Percentiles rank a stretch among this genome's conserved stretches.
Evolutionary conservation across 495 filamentous ascomycete genomes (phyloP).

Genomic region (Penicillium dipodomyicola): DNA sequence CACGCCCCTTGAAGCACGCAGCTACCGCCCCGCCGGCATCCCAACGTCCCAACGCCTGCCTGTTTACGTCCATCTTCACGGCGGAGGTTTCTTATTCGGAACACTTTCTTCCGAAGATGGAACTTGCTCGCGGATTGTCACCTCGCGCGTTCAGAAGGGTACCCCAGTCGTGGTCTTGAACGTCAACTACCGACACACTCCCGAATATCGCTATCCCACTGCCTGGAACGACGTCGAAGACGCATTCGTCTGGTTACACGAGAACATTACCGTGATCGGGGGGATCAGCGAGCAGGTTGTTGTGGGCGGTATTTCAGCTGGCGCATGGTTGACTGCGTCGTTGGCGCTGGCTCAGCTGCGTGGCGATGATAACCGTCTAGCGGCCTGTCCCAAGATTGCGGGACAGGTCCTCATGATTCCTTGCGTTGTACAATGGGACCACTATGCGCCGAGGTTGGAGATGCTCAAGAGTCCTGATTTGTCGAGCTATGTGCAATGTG

Average conservation of each 20-base stretch:
- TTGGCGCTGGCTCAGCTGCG: constrained; percentile 33
- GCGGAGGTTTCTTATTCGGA: constrained; percentile 51
- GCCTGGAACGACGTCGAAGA: constrained; percentile 49
- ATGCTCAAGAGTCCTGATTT: constrained; percentile 31
- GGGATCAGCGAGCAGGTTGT: constrained; percentile 38
- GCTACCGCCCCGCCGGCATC: constrained; percentile 36
- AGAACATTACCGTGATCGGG: constrained; percentile 32
- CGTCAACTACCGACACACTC: constrained; percentile 49
- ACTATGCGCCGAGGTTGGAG: constrained; percentile 37
- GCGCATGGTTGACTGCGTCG: constrained; percentile 45
- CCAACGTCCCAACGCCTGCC: constrained; percentile 34
- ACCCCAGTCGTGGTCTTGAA: constrained; percentile 41
- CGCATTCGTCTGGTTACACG: constrained; percentile 46
- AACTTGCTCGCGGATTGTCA: constrained; percentile 42
- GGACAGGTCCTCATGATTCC: constrained; percentile 49
- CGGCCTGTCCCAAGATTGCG: constrained; percentile 29
- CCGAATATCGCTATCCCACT: constrained; percentile 41
- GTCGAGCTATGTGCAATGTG: constrained; percentile 41
- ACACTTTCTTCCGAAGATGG: constrained; percentile 46
- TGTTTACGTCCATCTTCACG: constrained; percentile 49
- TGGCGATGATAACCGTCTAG: constrained; percentile 22
- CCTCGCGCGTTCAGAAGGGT: constrained; percentile 17
- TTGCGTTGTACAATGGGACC: constrained; percentile 29
- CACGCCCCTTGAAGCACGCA: constrained; percentile 38
- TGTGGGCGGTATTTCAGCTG: constrained; percentile 49